phyloP scores from a whole-genome alignment of 768 basidiomycete genomes.

The Russula sp. region DNA sequence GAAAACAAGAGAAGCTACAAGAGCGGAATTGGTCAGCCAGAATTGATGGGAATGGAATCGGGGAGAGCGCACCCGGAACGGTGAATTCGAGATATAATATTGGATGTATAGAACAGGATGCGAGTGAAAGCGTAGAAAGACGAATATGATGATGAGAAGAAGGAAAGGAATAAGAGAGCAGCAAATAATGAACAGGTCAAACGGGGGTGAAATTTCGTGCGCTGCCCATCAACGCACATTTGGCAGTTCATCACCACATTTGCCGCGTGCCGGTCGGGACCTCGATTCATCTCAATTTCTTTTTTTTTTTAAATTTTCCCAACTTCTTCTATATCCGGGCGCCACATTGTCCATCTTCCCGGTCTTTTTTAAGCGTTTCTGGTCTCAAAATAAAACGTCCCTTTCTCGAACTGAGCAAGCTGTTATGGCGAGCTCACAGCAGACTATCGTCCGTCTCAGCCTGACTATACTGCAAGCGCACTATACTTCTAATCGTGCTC shows the following conservation, averaged over 20 bases:
- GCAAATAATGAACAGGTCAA: not conserved
- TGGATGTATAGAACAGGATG: not conserved
- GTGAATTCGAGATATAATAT: not conserved
- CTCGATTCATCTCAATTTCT: not conserved
- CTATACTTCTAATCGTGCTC: no score
- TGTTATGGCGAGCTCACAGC: not conserved
- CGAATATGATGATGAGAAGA: constrained; percentile 3
- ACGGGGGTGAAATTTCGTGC: constrained; percentile 3
- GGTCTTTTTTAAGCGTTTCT: not conserved
- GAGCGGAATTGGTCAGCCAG: not conserved
- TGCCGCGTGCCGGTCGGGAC: not conserved
- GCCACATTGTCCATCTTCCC: not conserved
- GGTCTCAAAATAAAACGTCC: not conserved
- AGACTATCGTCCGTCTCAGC: not conserved
- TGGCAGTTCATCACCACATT: not conserved
- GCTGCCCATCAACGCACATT: not conserved
- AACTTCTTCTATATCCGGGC: not conserved
- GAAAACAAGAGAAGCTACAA: constrained; percentile 9
- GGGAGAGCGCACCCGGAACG: not conserved
- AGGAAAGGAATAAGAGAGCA: constrained; percentile 13
- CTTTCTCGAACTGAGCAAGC: not conserved
- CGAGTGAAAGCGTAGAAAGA: not conserved
- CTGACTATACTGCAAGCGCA: not conserved
- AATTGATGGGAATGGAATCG: not conserved
- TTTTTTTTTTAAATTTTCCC: not conserved